Conservation (phyloP, 805 yeast species). For the Ogataea zsoltii region DNA sequence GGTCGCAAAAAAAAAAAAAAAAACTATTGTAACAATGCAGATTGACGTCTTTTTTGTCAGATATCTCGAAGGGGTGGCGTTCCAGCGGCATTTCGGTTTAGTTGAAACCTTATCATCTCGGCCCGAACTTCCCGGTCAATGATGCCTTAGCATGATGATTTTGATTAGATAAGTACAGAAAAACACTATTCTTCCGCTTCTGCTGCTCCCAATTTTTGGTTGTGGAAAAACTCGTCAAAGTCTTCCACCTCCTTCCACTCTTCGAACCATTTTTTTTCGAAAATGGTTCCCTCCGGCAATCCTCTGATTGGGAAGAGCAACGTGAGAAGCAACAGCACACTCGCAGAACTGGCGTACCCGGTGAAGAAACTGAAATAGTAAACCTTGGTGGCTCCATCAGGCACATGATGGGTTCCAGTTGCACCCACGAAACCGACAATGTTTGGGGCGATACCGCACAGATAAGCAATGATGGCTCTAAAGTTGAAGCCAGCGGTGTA, state of each 20-base stretch:
- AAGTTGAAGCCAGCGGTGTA: slow-evolving; percentile 73
- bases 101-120: no score
- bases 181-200: neutral
- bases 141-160: no score
- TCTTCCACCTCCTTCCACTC: slow-evolving; percentile 64
- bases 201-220: neutral
- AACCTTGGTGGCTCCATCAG: slow-evolving; percentile 73
- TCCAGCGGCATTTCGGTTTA: no score
- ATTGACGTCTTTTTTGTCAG: no score
- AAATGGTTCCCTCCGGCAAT: slow-evolving; percentile 33
- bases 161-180: no score
- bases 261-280: slow-evolving; percentile 63
- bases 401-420: slow-evolving; percentile 64
- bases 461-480: slow-evolving; percentile 80
- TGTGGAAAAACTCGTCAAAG: slow-evolving; percentile 43
- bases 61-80: no score
- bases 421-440: slow-evolving; percentile 89
- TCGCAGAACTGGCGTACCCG: slow-evolving; percentile 64
- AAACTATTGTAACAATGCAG: no score
- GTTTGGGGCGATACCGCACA: slow-evolving; percentile 79
- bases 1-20: no score
- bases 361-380: slow-evolving; percentile 75
- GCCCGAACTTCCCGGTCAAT: no score
- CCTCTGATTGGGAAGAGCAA: slow-evolving; percentile 52
- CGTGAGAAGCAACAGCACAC: slow-evolving; percentile 55